These are phyloP conservation scores for Volvox africanus DNA, from an alignment of 139 green algal species.

Conservation along the genomic window DNA sequence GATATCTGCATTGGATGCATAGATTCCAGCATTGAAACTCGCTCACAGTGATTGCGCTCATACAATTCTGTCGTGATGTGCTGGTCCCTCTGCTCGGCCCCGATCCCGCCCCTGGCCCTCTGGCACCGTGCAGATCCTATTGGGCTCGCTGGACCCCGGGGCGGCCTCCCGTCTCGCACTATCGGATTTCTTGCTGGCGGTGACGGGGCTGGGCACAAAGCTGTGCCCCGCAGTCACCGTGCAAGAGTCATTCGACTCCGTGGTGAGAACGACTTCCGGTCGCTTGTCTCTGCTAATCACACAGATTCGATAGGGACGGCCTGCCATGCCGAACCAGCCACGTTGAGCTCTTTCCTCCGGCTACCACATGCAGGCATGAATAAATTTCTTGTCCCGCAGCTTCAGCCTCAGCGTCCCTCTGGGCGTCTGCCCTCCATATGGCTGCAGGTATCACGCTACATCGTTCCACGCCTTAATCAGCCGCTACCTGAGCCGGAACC, in stretches of 20 bases:
- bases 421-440: background rate
- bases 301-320: no score
- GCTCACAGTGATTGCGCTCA: no score
- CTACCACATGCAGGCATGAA: no score
- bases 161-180: slow-evolving; percentile 36
- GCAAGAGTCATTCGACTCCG: slow-evolving; percentile 19
- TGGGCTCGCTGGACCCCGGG: slow-evolving; percentile 38
- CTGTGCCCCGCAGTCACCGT: slow-evolving; percentile 31
- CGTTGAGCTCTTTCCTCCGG: no score
- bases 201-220: slow-evolving; percentile 35
- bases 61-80: no score
- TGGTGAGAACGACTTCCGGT: slow-evolving; percentile 13
- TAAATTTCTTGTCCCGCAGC: no score
- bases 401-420: no score
- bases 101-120: no score
- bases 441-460: slow-evolving; percentile 20
- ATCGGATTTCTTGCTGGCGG: slow-evolving; percentile 30
- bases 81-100: background rate
- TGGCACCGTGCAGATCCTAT: slow-evolving; percentile 12
- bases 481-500: slow-evolving; percentile 35
- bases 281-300: no score
- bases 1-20: no score
- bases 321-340: no score
- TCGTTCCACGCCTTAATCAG: slow-evolving; percentile 24
- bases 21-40: no score